Evolutionary conservation across 129 eudicot genomes (phyloP).

Genomic region (Scalesia atractyloides): DNA sequence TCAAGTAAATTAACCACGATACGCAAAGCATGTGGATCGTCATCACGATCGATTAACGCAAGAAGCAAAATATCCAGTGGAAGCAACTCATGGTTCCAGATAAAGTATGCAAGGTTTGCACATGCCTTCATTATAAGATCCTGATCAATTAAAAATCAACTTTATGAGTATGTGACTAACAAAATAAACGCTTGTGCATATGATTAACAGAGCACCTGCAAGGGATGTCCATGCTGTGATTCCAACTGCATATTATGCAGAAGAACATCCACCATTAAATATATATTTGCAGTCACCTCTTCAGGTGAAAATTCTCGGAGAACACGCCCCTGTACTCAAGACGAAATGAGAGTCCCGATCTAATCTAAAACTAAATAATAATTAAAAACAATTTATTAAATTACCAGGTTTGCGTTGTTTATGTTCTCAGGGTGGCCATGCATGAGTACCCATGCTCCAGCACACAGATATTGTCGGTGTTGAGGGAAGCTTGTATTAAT

Average conservation of each 20-base stretch:
- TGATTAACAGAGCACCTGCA: constrained; percentile 57
- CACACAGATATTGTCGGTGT: constrained; percentile 88
- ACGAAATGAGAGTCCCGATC: constrained; percentile 1
- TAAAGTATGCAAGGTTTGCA: constrained; percentile 75
- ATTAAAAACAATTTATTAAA: neutral
- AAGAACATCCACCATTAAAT: constrained; percentile 94
- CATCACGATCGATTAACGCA: constrained; percentile 91
- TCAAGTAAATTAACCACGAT: constrained; percentile 93
- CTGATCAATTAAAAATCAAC: constrained; percentile 39
- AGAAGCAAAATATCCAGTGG: constrained; percentile 89
- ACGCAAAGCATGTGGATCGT: constrained; percentile 94
- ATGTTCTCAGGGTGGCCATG: constrained; percentile 90
- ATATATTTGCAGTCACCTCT: constrained; percentile 90
- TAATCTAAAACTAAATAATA: neutral
- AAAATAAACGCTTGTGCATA: constrained; percentile 4
- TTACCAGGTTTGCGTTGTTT: constrained; percentile 81
- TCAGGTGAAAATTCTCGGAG: constrained; percentile 96
- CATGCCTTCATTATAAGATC: constrained; percentile 82
- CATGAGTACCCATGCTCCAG: constrained; percentile 98
- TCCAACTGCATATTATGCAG: constrained; percentile 87
- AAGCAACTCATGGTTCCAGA: constrained; percentile 97
- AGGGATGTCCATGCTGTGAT: constrained; percentile 78
- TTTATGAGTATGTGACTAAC: neutral
- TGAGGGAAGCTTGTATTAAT: constrained; percentile 73
- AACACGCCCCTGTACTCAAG: constrained; percentile 68